Conservation (phyloP, 169 alveolate genomes). For the Hammondia hammondi region DNA sequence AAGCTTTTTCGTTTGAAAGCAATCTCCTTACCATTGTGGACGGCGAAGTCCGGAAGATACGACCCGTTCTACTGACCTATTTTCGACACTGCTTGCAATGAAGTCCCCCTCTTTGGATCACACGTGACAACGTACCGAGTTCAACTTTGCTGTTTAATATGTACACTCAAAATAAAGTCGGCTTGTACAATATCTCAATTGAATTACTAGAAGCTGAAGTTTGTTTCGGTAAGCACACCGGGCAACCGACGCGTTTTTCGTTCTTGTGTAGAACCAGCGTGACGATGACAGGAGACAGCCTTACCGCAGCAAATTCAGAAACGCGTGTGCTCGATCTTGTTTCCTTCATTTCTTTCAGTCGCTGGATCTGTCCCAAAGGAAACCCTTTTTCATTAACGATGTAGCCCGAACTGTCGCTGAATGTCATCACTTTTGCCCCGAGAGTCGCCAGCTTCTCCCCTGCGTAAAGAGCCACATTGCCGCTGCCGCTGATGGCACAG, state of each 20-base stretch:
- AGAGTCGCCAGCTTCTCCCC: constrained; percentile 82
- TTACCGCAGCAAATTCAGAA: constrained; percentile 74
- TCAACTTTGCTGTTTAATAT: too few relatives aligned
- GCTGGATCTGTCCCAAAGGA: constrained; percentile 74
- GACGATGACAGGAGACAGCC: not conserved
- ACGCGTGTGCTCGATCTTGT: constrained; percentile 70
- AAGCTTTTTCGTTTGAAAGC: too few relatives aligned
- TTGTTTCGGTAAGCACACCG: too few relatives aligned
- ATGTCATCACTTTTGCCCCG: constrained; percentile 84
- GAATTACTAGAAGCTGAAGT: too few relatives aligned
- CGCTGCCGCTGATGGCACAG: constrained; percentile 87
- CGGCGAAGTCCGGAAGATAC: not conserved
- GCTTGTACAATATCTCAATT: too few relatives aligned
- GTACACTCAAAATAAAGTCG: too few relatives aligned
- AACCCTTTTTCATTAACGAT: constrained; percentile 82
- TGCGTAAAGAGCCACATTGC: constrained; percentile 88
- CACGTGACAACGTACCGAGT: too few relatives aligned
- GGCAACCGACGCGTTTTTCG: too few relatives aligned
- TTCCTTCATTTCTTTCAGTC: constrained; percentile 76
- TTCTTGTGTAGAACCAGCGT: too few relatives aligned
- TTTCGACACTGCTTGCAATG: too few relatives aligned
- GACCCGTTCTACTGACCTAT: not conserved
- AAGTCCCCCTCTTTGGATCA: too few relatives aligned
- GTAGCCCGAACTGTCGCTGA: constrained; percentile 84
- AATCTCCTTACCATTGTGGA: not conserved